Evolutionary conservation across 768 basidiomycete genomes (phyloP).

Genomic region (Panaeolus cyanescens): DNA sequence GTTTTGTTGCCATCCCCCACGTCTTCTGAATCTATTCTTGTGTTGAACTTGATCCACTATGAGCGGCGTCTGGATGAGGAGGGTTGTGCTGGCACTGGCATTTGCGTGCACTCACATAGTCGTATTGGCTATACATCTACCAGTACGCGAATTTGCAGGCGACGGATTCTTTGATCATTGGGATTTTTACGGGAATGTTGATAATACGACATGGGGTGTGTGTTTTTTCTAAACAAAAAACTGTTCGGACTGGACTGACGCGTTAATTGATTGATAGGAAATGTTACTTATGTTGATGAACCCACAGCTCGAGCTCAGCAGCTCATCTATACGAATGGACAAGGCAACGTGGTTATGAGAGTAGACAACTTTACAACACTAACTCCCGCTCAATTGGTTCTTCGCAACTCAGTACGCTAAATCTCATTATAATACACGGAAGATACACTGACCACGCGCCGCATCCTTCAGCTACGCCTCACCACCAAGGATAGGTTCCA

Average conservation of each 20-base stretch:
- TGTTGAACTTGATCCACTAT: not conserved
- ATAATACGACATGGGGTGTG: constrained; percentile 49
- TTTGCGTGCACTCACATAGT: not conserved
- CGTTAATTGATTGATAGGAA: constrained; percentile 38
- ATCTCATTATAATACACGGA: not conserved
- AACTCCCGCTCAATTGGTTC: constrained; percentile 20
- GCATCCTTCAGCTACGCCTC: constrained; percentile 39
- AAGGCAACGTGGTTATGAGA: constrained; percentile 67
- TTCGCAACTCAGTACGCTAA: constrained; percentile 48
- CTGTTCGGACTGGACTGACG: not conserved
- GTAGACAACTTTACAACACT: constrained; percentile 73
- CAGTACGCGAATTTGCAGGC: constrained; percentile 18
- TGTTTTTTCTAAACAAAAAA: not conserved
- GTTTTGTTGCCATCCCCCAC: not conserved
- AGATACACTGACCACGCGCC: not conserved
- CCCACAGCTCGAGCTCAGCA: constrained; percentile 45
- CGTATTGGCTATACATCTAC: not conserved
- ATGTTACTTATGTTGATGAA: constrained; percentile 60
- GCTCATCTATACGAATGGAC: constrained; percentile 60
- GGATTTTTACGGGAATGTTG: constrained; percentile 51
- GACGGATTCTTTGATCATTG: constrained; percentile 34
- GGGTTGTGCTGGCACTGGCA: not conserved
- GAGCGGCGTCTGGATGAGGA: not conserved
- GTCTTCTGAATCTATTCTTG: not conserved
- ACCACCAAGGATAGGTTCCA: constrained; percentile 43